Conservation (phyloP, 2,329 filamentous ascomycete genomes). For the Colletotrichum navitas region DNA sequence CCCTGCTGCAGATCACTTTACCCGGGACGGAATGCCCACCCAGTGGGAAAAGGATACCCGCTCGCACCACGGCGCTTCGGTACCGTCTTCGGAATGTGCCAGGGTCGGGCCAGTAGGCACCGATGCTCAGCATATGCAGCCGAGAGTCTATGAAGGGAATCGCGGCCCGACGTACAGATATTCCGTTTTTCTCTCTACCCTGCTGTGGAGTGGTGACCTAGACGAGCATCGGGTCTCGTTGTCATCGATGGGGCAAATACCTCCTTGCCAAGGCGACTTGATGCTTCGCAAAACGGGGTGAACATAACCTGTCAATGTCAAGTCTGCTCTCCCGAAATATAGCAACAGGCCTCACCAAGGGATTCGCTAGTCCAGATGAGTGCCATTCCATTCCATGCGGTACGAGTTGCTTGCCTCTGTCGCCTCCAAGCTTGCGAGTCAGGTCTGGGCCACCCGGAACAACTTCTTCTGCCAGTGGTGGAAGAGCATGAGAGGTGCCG, state of each 20-base stretch:
- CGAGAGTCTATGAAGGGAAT: background rate
- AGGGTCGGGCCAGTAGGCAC: background rate
- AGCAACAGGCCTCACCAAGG: conserved; percentile 1
- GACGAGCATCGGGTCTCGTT: conserved; percentile 2
- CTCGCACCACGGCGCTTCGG: conserved; percentile 19
- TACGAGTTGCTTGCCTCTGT: background rate
- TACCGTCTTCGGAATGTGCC: conserved; percentile 4
- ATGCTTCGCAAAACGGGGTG: conserved; percentile 20
- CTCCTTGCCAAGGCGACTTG: background rate
- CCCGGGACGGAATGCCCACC: conserved; percentile 28
- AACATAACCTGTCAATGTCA: conserved; percentile 5
- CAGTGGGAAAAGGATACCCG: conserved; percentile 4
- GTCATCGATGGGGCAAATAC: background rate
- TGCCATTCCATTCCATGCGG: conserved; percentile 2
- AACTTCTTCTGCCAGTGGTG: background rate
- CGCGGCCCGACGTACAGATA: background rate
- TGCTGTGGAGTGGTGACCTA: conserved; percentile 9
- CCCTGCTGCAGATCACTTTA: conserved; percentile 39
- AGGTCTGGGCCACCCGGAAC: background rate
- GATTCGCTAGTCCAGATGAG: background rate
- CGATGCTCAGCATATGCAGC: conserved; percentile 17
- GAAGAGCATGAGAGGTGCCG: background rate
- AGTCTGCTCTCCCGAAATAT: conserved; percentile 19
- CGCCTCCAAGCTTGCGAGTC: conserved; percentile 5
- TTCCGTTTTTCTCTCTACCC: background rate